Percentiles rank a stretch among this genome's conserved stretches.
Conservation (phyloP, 495 filamentous ascomycete species). For the Talaromyces liani region DNA sequence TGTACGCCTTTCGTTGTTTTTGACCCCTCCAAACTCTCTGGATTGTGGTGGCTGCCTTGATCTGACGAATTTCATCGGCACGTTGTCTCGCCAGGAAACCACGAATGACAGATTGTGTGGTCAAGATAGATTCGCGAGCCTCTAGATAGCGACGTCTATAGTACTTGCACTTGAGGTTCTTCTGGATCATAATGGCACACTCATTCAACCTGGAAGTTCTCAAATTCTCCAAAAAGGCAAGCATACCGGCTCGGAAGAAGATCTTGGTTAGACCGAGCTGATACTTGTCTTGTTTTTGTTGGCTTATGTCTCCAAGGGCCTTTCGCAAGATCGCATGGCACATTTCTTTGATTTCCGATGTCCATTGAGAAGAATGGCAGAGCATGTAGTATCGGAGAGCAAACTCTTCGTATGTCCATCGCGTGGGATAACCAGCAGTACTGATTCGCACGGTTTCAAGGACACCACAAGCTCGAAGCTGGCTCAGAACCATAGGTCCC, state of each 20-base stretch:
- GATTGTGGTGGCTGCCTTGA: conserved; percentile 87
- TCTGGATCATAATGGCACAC: conserved; percentile 97
- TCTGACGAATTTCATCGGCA: conserved; percentile 71
- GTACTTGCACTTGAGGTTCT: conserved; percentile 93
- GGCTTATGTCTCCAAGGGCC: conserved; percentile 74
- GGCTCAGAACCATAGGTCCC: conserved; percentile 96
- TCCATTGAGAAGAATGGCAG: conserved; percentile 85
- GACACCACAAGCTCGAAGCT: conserved; percentile 96
- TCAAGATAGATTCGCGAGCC: conserved; percentile 70
- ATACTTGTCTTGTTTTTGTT: conserved; percentile 85
- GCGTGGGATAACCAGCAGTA: conserved; percentile 93
- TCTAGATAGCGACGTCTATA: conserved; percentile 89
- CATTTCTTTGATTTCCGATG: conserved; percentile 86
- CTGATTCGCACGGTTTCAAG: conserved; percentile 97
- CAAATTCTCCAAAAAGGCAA: conserved; percentile 92
- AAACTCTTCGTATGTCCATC: conserved; percentile 99
- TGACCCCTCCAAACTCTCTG: conserved; percentile 91
- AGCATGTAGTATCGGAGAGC: conserved; percentile 98
- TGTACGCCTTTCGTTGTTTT: conserved; percentile 74
- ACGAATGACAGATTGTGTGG: conserved; percentile 66
- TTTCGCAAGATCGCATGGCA: conserved; percentile 84
- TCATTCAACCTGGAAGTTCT: conserved; percentile 84
- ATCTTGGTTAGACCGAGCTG: conserved; percentile 96
- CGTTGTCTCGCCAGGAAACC: conserved; percentile 68
- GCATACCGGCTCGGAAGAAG: conserved; percentile 98